Percentiles rank a stretch among this genome's conserved stretches.
Evolutionary conservation across 176 grass and related monocot species (phyloP).

Genomic region (Juncus effusus): DNA sequence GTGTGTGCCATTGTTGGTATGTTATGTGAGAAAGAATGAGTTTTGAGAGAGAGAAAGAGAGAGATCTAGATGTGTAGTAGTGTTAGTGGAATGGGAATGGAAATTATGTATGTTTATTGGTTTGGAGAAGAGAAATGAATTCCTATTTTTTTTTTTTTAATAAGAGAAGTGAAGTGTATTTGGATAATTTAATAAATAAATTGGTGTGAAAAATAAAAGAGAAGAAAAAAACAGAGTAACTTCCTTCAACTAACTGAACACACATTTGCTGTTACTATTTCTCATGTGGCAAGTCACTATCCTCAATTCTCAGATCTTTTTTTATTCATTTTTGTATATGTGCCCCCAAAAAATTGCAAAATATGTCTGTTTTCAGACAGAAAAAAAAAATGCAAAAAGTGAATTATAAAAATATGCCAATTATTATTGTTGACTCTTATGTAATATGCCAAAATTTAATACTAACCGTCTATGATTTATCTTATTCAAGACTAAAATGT

Average conservation of each 20-base stretch:
- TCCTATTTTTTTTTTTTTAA: conserved; percentile 9
- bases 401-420: background rate
- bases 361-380: background rate
- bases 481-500: too few relatives aligned
- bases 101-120: conserved; percentile 22
- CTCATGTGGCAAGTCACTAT: background rate
- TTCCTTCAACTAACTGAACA: background rate
- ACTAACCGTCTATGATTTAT: too few relatives aligned
- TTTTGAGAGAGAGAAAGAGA: background rate
- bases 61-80: conserved; percentile 25
- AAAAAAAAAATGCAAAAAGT: background rate
- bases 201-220: conserved; percentile 5
- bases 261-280: conserved; percentile 5
- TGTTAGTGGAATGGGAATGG: conserved; percentile 30
- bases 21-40: conserved; percentile 21
- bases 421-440: background rate
- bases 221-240: conserved; percentile 12
- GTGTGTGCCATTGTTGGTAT: conserved; percentile 27
- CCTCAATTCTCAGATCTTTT: background rate
- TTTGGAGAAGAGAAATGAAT: too few relatives aligned
- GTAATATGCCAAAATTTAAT: too few relatives aligned
- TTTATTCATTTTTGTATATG: background rate
- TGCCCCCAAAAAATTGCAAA: background rate
- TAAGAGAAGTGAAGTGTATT: conserved; percentile 16
- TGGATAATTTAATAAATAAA: conserved; percentile 13